Percentiles rank a stretch among this genome's conserved stretches.
phyloP scores from a whole-genome alignment of 2,329 filamentous ascomycete genomes.

The Pseudocercospora musae region DNA sequence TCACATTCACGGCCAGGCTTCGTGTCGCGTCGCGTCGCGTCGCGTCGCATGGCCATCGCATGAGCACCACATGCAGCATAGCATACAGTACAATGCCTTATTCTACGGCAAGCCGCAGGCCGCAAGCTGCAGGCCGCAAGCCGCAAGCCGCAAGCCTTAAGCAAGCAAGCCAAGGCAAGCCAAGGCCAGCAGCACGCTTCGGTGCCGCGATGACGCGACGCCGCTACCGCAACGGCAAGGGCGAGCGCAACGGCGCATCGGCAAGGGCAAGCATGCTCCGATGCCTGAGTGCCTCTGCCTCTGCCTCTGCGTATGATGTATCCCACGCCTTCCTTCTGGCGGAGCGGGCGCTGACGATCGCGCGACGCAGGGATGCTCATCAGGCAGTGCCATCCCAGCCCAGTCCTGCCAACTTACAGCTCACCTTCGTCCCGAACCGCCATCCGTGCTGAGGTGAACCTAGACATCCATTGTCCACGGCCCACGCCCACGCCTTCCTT shows the following conservation, averaged over 20 bases:
- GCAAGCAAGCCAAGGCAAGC: background rate
- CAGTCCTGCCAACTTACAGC: background rate
- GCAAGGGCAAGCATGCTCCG: no score
- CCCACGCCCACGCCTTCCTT: no score
- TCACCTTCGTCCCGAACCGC: background rate
- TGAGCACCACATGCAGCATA: no score
- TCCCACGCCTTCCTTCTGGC: no score
- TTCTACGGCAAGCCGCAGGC: no score
- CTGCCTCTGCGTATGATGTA: no score
- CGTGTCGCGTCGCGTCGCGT: background rate
- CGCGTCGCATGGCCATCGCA: no score
- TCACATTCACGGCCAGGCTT: no score
- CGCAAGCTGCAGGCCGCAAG: no score
- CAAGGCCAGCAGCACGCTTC: background rate
- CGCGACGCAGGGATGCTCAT: conserved; percentile 12
- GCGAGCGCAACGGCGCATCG: no score
- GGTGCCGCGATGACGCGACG: background rate
- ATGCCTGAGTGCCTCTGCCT: background rate
- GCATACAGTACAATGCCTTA: no score
- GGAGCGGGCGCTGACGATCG: conserved; percentile 9
- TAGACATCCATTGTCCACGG: conserved; percentile 15
- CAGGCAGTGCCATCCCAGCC: conserved; percentile 7
- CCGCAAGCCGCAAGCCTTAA: background rate
- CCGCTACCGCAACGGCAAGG: background rate
- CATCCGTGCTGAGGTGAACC: conserved; percentile 13